Percentiles rank a stretch among this genome's conserved stretches.
Conservation (phyloP, 2,329 filamentous ascomycete genomes). For the Aspergillus amoenus region DNA sequence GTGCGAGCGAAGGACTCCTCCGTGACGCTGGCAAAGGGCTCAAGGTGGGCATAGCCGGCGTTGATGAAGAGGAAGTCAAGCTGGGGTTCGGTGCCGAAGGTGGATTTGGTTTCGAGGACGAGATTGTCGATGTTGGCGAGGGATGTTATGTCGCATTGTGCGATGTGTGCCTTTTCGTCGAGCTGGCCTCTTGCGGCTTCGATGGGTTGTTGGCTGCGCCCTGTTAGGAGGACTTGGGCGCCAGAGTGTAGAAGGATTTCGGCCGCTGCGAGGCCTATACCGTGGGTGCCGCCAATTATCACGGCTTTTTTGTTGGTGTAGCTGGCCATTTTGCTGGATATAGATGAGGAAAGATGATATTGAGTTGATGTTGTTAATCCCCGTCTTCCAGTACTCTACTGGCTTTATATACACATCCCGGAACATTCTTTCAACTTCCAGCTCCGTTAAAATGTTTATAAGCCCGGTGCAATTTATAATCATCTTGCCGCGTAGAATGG, state of each 20-base stretch:
- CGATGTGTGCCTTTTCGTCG: not conserved
- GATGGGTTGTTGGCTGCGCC: constrained; percentile 11
- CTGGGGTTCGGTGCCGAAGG: not conserved
- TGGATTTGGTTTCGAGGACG: not conserved
- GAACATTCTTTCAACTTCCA: too few relatives aligned
- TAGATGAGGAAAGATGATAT: too few relatives aligned
- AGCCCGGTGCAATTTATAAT: too few relatives aligned
- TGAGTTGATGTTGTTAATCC: too few relatives aligned
- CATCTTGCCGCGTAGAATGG: too few relatives aligned
- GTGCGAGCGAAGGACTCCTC: constrained; percentile 8
- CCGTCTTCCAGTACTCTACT: too few relatives aligned
- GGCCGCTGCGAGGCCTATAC: constrained; percentile 14
- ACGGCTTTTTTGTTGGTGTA: constrained; percentile 5
- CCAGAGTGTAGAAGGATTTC: constrained; percentile 8
- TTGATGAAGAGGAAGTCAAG: constrained; percentile 14
- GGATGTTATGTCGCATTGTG: constrained; percentile 10
- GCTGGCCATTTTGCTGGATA: not conserved
- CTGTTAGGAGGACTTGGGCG: constrained; percentile 13
- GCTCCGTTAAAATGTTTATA: too few relatives aligned
- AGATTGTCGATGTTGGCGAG: not conserved
- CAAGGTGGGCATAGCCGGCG: constrained; percentile 12
- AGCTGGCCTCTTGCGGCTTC: constrained; percentile 1
- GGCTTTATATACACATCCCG: too few relatives aligned
- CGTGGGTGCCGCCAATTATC: constrained; percentile 15
- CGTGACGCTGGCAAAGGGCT: constrained; percentile 5